Conservation (phyloP, 108 stramenopile species). For the Seminavis robusta region DNA sequence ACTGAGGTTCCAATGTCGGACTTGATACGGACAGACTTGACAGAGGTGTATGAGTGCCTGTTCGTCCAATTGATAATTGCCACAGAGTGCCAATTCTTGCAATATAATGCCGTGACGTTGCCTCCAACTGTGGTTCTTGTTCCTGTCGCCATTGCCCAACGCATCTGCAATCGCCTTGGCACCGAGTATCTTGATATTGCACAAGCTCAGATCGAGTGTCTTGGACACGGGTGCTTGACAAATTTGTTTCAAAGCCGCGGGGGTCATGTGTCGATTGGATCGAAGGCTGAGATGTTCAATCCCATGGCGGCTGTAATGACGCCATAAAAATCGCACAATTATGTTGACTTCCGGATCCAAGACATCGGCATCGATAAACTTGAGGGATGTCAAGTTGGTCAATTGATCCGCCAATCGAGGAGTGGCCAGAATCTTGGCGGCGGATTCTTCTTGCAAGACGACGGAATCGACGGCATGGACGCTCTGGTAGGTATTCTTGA, state of each 20-base stretch:
- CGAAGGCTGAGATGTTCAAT: conserved; percentile 1
- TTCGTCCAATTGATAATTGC: conserved; percentile 6
- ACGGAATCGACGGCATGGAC: too few species aligned
- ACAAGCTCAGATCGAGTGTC: conserved; percentile 1
- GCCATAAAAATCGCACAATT: too few species aligned
- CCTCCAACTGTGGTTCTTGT: too few species aligned
- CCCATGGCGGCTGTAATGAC: too few species aligned
- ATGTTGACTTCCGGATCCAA: too few species aligned
- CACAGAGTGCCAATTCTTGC: background rate
- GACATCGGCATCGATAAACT: too few species aligned
- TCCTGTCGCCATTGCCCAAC: too few species aligned
- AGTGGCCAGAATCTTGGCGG: too few species aligned
- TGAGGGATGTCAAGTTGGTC: too few species aligned
- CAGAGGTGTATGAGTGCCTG: background rate
- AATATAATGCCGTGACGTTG: background rate
- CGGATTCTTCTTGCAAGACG: too few species aligned
- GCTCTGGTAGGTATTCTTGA: too few species aligned
- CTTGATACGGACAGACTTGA: background rate
- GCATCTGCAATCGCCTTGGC: conserved; percentile 1
- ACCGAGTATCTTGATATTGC: background rate
- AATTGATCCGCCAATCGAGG: too few species aligned
- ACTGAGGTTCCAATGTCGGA: background rate
- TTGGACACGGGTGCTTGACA: conserved; percentile 3
- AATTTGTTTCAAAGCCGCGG: background rate
- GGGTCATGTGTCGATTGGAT: conserved; percentile 2